phyloP scores from a whole-genome alignment of 2,329 filamentous ascomycete genomes.

The Trichoderma atroviride region DNA sequence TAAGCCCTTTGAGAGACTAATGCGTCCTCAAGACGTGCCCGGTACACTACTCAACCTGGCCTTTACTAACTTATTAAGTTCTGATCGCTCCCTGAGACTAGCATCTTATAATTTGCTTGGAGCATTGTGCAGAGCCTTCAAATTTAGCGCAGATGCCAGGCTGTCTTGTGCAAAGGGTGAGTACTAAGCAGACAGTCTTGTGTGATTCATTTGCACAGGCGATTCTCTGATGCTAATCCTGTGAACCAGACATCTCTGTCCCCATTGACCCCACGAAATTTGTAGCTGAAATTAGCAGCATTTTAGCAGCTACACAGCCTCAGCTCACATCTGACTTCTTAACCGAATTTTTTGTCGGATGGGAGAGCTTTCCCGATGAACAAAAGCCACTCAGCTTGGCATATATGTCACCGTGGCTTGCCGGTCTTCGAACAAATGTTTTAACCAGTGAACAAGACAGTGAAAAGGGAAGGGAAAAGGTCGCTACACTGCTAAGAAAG shows the following conservation, averaged over 20 bases:
- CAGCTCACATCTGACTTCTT: conserved; percentile 70
- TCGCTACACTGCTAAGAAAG: conserved; percentile 65
- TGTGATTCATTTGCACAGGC: not conserved
- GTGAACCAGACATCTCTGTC: conserved; percentile 58
- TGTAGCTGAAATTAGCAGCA: conserved; percentile 66
- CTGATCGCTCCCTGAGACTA: conserved; percentile 61
- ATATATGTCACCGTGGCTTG: conserved; percentile 72
- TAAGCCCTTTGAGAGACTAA: conserved; percentile 66
- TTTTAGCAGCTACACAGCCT: conserved; percentile 64
- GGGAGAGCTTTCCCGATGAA: conserved; percentile 69
- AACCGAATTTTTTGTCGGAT: conserved; percentile 73
- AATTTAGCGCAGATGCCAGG: conserved; percentile 63
- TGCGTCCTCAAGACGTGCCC: conserved; percentile 70
- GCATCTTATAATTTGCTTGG: conserved; percentile 70
- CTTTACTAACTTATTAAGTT: conserved; percentile 66
- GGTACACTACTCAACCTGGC: conserved; percentile 70
- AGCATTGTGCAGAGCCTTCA: conserved; percentile 68
- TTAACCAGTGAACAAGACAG: conserved; percentile 62
- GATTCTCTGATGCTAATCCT: conserved; percentile 16
- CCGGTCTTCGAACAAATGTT: conserved; percentile 61
- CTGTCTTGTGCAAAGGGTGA: conserved; percentile 64
- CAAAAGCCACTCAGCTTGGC: conserved; percentile 68
- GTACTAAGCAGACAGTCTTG: conserved; percentile 25
- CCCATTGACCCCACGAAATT: conserved; percentile 65
- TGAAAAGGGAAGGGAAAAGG: conserved; percentile 67